A percentile compares a stretch with the other conserved stretches of the same genome.
Conservation (phyloP, 106 monocot genomes). For the Chionographis japonica region DNA sequence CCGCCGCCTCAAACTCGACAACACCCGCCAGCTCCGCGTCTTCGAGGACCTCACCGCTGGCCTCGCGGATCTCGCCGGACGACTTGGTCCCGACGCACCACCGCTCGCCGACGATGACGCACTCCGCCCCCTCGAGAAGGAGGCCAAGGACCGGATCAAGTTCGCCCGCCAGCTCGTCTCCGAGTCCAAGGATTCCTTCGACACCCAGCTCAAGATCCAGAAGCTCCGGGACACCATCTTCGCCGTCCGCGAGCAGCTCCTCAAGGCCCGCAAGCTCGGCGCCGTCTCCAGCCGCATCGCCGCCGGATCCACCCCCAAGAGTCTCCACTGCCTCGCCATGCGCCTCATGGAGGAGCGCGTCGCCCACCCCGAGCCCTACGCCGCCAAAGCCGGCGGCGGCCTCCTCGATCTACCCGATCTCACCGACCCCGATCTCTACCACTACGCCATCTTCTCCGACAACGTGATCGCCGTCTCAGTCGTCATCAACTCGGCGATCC, state of each 20-base stretch:
- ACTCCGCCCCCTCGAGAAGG: slow-evolving; percentile 66
- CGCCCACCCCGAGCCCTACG: slow-evolving; percentile 40
- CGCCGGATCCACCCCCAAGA: slow-evolving; percentile 78
- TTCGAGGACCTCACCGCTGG: slow-evolving; percentile 40
- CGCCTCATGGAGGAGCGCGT: slow-evolving; percentile 68
- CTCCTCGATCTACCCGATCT: background rate
- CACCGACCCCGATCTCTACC: slow-evolving; percentile 44
- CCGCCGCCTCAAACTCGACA: slow-evolving; percentile 65
- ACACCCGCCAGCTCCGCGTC: slow-evolving; percentile 49
- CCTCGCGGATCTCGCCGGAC: slow-evolving; percentile 43
- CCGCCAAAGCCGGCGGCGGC: background rate
- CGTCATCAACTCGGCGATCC: slow-evolving; percentile 66
- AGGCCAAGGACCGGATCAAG: slow-evolving; percentile 73
- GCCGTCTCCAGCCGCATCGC: slow-evolving; percentile 47
- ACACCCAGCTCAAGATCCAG: slow-evolving; percentile 98
- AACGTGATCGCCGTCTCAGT: slow-evolving; percentile 83
- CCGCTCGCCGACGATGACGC: slow-evolving; percentile 37
- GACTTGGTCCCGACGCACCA: slow-evolving; percentile 18
- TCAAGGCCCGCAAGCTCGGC: slow-evolving; percentile 51
- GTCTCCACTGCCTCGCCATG: slow-evolving; percentile 80
- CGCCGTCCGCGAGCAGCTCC: slow-evolving; percentile 79
- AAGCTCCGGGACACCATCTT: slow-evolving; percentile 92
- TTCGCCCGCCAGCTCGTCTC: slow-evolving; percentile 56
- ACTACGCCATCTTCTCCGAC: slow-evolving; percentile 81
- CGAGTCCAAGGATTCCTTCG: slow-evolving; percentile 87